phyloP scores from a whole-genome alignment of 1,284 basidiomycete genomes.

The Entoloma clypeatum region DNA sequence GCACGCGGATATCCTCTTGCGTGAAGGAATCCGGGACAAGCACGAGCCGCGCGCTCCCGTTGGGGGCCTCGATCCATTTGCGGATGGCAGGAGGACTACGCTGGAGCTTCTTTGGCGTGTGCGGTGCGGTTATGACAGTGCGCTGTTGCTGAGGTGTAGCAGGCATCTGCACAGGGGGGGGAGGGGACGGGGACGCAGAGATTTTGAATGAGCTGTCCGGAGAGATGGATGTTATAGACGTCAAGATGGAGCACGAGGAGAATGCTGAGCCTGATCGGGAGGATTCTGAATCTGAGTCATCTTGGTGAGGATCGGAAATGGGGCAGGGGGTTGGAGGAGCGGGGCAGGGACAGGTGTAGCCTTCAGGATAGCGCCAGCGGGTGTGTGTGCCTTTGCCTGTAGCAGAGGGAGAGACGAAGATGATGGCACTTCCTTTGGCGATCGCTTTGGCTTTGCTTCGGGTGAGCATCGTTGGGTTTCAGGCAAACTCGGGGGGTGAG shows the following conservation, averaged over 20 bases:
- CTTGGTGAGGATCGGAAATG: no score
- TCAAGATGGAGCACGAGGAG: neutral
- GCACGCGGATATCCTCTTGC: conserved; percentile 7
- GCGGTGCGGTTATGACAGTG: conserved; percentile 9
- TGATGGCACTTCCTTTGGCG: conserved; percentile 2
- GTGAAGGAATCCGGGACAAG: conserved; percentile 14
- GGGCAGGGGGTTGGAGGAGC: neutral
- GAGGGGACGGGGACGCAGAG: no score
- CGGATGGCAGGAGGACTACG: conserved; percentile 14
- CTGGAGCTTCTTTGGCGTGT: conserved; percentile 15
- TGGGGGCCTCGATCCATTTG: conserved; percentile 9
- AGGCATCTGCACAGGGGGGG: neutral
- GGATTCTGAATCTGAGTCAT: conserved; percentile 6
- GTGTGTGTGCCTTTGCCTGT: conserved; percentile 20
- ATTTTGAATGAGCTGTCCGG: conserved; percentile 5
- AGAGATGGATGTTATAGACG: neutral
- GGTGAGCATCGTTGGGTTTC: conserved; percentile 13
- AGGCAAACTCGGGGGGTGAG: neutral
- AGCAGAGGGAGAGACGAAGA: conserved; percentile 16
- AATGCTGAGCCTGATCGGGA: conserved; percentile 12
- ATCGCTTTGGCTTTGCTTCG: conserved; percentile 17
- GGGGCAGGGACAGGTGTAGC: neutral
- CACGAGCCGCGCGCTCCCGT: conserved; percentile 11
- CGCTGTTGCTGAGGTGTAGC: conserved; percentile 9
- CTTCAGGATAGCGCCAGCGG: conserved; percentile 18